A percentile compares a stretch with the other conserved stretches of the same genome.
Conservation (phyloP, 139 green algal species). For the Picochlorum sp. region DNA sequence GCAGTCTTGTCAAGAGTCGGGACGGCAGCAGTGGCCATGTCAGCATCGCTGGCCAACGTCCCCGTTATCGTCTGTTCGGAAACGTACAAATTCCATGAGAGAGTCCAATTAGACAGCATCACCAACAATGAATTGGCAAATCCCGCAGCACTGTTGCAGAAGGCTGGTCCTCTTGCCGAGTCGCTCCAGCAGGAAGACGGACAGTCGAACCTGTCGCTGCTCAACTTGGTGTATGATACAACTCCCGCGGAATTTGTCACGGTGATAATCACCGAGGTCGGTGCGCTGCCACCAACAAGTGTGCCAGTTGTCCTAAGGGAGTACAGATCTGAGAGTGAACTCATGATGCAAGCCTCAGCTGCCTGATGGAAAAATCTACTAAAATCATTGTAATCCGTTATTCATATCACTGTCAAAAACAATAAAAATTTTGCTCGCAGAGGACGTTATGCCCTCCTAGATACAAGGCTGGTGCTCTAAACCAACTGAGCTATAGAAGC, state of each 20-base stretch:
- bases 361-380: neutral
- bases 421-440: too few relatives aligned
- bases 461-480: too few relatives aligned
- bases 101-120: constrained; percentile 82
- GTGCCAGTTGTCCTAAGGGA: constrained; percentile 89
- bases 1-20: constrained; percentile 76
- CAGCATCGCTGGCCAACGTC: constrained; percentile 50
- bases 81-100: constrained; percentile 89
- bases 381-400: too few relatives aligned
- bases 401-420: too few relatives aligned
- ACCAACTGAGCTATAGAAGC: too few relatives aligned
- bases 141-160: constrained; percentile 41
- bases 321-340: constrained; percentile 31
- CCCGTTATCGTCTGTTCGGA: constrained; percentile 90
- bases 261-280: constrained; percentile 89
- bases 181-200: neutral
- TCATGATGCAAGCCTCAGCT: neutral
- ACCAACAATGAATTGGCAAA: constrained; percentile 93
- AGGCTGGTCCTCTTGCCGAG: neutral
- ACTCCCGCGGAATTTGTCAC: constrained; percentile 87
- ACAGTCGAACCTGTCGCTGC: neutral
- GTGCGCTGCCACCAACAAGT: constrained; percentile 78
- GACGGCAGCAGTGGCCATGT: constrained; percentile 75
- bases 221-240: constrained; percentile 94
- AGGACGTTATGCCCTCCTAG: too few relatives aligned